These are phyloP conservation scores for Ministeria vibrans DNA, from an alignment of 78 protist genomes.

Conservation along the genomic window DNA sequence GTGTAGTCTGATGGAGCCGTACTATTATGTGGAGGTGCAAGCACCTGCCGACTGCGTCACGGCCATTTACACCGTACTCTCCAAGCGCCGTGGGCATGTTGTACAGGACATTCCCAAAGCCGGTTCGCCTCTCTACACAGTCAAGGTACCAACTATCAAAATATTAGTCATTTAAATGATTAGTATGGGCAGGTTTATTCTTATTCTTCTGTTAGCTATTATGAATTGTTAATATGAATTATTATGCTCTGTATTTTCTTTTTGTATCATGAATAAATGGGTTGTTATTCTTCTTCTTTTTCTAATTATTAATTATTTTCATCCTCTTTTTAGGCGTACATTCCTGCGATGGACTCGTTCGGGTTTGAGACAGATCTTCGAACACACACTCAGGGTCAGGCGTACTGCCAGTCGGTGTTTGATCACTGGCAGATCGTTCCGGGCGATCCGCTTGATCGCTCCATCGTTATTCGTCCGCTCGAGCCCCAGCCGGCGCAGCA, in stretches of 20 bases:
- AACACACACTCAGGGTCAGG: slow-evolving; percentile 78
- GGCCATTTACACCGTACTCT: slow-evolving; percentile 80
- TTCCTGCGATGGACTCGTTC: slow-evolving; percentile 96
- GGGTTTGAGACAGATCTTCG: slow-evolving; percentile 98
- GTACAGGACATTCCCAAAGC: slow-evolving; percentile 70
- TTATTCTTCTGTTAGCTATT: no score
- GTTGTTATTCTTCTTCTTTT: no score
- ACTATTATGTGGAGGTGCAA: slow-evolving; percentile 77
- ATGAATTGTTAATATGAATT: no score
- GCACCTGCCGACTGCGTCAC: slow-evolving; percentile 87
- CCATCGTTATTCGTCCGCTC: slow-evolving; percentile 76
- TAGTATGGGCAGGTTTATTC: no score
- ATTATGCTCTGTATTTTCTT: no score
- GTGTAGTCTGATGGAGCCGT: slow-evolving; percentile 91
- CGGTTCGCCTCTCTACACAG: slow-evolving; percentile 83
- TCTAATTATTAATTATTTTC: no score
- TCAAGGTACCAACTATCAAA: slow-evolving; percentile 41
- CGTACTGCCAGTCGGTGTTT: slow-evolving; percentile 77
- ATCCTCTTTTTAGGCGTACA: slow-evolving; percentile 29
- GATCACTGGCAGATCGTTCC: slow-evolving; percentile 96
- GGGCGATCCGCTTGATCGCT: slow-evolving; percentile 97
- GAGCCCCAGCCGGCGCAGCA: slow-evolving; percentile 72
- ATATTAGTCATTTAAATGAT: no score
- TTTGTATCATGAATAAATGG: no score
- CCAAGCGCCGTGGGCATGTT: slow-evolving; percentile 80